Evolutionary conservation across 140 eudicot genomes (phyloP), one percentile per base, ranked within the genome.

Genomic region (Flaveria floridana): DNA sequence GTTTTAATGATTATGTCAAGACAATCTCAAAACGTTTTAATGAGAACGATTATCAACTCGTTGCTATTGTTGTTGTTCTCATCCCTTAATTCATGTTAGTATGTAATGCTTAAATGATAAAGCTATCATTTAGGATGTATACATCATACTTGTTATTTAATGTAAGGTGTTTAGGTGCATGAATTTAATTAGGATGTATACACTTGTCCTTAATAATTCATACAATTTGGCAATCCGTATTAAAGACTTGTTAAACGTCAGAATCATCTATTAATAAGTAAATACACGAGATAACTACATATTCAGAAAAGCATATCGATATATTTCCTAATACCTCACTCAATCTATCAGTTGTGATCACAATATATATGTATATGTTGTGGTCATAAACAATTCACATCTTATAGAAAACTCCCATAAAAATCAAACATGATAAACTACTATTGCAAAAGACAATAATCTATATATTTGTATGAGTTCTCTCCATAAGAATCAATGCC

Each of bases 161-260:
- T 75, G 76, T 51, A 75, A 68, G 39, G 68, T 59, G 42, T 80
- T 19, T 23, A 42, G 65, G 39, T 61, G 50, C 65, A 75, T 75
- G 44, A 68, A 68, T 68, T 67, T 19, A 68, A 59, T 80, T 59
- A 28, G 28, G 56, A 68, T 76, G 20, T 62, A 16, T 39, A 65
- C 64, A 65, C 69, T 65, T 73, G 82, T 72, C 78, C 73, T 59
- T 44, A 56, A 67, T 25, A 74, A 66, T 73, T 74, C 65, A 74
- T 58, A 59, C 58, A 39, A n/a, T 16, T 73, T 57, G 48, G 37
- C 41, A 18, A 62, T 69, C 50, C 68, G 66, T 61, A 37, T 80
- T 62, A 25, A 80, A 48, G 48, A 68, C 76, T 48, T 26, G 77
- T 68, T 80, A 59, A 48, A 75, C 23, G 80, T 75, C 80, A 12